Conservation (phyloP, 1,139 yeast species). For the Candida sp. region DNA sequence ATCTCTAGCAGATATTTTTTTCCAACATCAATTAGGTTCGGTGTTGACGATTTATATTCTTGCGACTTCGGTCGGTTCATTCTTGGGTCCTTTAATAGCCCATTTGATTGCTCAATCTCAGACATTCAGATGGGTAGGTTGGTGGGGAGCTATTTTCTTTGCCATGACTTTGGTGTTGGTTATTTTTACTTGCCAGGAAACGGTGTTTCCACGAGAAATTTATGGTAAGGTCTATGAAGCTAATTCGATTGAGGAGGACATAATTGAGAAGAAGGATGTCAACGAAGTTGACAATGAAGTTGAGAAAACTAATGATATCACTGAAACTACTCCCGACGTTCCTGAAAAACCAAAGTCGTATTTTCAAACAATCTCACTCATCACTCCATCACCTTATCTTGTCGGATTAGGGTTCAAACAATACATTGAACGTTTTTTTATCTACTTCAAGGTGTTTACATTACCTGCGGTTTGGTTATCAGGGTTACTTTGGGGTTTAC, state of each 20-base stretch:
- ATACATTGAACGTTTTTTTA: conserved; percentile 52
- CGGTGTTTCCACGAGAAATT: conserved; percentile 61
- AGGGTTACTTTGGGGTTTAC: conserved; percentile 82
- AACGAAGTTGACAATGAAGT: background rate
- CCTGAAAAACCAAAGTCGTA: conserved; percentile 45
- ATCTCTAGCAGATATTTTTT: conserved; percentile 71
- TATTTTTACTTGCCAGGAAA: conserved; percentile 67
- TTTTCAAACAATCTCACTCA: conserved; percentile 52
- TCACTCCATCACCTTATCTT: conserved; percentile 68
- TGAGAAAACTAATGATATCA: too few species aligned
- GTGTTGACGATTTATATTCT: conserved; percentile 74
- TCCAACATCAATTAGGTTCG: conserved; percentile 76
- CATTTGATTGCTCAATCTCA: conserved; percentile 62
- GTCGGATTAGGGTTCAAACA: conserved; percentile 69
- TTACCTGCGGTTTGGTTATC: conserved; percentile 83
- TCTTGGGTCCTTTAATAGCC: conserved; percentile 77
- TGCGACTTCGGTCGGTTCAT: conserved; percentile 80
- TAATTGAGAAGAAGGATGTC: too few species aligned
- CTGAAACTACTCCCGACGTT: conserved; percentile 4
- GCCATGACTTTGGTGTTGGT: conserved; percentile 56
- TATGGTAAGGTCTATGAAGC: conserved; percentile 4
- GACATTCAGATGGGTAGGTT: conserved; percentile 82
- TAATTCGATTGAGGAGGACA: background rate
- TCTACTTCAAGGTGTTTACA: conserved; percentile 64
- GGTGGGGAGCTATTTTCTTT: conserved; percentile 71